phyloP scores from a whole-genome alignment of 2,329 filamentous ascomycete genomes.

The Cytospora piceae region DNA sequence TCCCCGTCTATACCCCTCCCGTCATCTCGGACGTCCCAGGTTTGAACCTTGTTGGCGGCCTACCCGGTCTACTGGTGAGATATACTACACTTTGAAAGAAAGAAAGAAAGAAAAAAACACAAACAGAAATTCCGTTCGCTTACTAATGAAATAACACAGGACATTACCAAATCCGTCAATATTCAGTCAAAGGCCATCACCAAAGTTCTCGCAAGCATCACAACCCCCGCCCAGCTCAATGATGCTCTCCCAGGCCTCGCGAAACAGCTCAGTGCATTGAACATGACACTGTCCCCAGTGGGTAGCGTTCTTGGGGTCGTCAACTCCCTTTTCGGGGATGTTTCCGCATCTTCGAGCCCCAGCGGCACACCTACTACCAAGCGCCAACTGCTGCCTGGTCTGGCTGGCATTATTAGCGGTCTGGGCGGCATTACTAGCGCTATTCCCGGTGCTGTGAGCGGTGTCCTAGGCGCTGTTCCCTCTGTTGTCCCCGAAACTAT shows the following conservation, averaged over 20 bases:
- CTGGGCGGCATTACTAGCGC: background rate
- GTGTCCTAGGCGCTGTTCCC: background rate
- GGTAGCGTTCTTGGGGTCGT: background rate
- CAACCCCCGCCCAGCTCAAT: background rate
- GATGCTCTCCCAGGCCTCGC: background rate
- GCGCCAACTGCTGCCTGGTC: background rate
- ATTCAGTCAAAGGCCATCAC: background rate
- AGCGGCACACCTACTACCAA: background rate
- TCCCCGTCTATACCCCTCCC: background rate
- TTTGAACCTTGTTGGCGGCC: background rate
- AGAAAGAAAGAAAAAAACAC: too few relatives aligned
- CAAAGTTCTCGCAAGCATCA: background rate
- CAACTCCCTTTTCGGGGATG: background rate
- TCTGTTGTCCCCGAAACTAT: background rate
- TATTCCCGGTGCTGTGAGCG: background rate
- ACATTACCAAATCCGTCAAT: background rate
- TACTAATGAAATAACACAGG: background rate
- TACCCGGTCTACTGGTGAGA: background rate
- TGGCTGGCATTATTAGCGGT: background rate
- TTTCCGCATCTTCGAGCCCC: too few relatives aligned
- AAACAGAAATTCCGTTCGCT: background rate
- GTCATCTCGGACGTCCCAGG: background rate
- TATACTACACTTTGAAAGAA: background rate
- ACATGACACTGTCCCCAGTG: background rate
- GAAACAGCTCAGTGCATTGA: background rate